Conservation (phyloP, 306 rosid genomes). For the Echinosophora koreensis region DNA sequence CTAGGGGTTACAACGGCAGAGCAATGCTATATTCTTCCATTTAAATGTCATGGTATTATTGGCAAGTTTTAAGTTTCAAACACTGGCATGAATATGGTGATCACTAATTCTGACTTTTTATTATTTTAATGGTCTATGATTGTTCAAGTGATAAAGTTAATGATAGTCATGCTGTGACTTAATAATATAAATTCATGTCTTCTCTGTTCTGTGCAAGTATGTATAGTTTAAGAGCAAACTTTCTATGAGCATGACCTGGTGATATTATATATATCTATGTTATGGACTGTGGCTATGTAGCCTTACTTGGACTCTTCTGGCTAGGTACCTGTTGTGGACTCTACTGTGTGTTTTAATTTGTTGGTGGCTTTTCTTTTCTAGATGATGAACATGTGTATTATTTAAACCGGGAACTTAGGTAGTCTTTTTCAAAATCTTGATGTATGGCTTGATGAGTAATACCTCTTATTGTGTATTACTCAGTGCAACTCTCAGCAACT, state of each 20-base stretch:
- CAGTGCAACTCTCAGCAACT: constrained; percentile 54
- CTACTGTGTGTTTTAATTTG: constrained; percentile 37
- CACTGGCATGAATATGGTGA: neutral
- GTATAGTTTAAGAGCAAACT: too few relatives aligned
- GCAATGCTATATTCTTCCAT: neutral
- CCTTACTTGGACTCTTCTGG: constrained; percentile 48
- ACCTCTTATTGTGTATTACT: constrained; percentile 46
- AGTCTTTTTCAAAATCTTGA: constrained; percentile 18
- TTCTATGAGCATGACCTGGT: constrained; percentile 34
- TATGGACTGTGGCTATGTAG: constrained; percentile 54
- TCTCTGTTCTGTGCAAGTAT: too few relatives aligned
- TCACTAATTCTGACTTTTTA: neutral
- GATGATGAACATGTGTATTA: constrained; percentile 27
- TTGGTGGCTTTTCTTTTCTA: constrained; percentile 35
- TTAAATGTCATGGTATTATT: neutral
- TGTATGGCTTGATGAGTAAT: constrained; percentile 30
- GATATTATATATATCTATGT: constrained; percentile 42
- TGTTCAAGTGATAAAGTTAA: neutral
- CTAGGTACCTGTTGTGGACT: constrained; percentile 43
- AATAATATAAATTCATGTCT: too few relatives aligned
- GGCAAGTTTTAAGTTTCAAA: neutral
- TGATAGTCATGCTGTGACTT: too few relatives aligned
- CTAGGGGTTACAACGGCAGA: neutral
- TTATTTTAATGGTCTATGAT: neutral
- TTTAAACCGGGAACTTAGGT: constrained; percentile 30